A percentile compares a stretch with the other conserved stretches of the same genome.
These are phyloP conservation scores for Ceratobasidium theobromae DNA, from an alignment of 1,284 basidiomycete genomes.

Conservation along the genomic window DNA sequence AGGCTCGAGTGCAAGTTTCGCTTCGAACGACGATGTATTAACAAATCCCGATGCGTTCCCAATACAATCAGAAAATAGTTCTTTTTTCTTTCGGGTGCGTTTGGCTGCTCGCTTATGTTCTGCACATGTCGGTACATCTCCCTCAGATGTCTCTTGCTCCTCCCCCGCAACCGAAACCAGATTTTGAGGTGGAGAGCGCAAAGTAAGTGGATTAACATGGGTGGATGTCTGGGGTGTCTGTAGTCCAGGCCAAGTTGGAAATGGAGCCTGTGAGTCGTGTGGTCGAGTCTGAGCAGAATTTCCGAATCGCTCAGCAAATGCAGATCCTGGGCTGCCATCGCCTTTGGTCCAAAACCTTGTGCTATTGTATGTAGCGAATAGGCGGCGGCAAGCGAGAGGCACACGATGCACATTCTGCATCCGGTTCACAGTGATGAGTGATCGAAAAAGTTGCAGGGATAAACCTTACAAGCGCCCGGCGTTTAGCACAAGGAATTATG, in stretches of 20 bases:
- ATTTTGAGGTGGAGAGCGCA: neutral
- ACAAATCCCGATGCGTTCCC: slow-evolving; percentile 18
- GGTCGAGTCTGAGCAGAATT: neutral
- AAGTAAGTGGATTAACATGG: neutral
- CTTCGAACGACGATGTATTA: slow-evolving; percentile 15
- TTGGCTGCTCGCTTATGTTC: neutral
- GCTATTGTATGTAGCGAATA: slow-evolving; percentile 8
- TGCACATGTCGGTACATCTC: too few species aligned
- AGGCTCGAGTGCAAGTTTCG: slow-evolving; percentile 18
- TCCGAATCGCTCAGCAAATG: slow-evolving; percentile 19
- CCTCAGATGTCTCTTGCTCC: too few species aligned
- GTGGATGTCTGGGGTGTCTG: neutral
- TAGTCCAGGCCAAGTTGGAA: slow-evolving; percentile 15
- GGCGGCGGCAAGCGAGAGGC: slow-evolving; percentile 10
- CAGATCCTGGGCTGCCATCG: neutral
- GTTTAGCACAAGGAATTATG: neutral
- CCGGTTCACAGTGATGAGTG: neutral
- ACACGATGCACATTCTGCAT: slow-evolving; percentile 29
- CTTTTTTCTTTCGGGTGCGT: neutral
- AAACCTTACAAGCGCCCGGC: slow-evolving; percentile 3
- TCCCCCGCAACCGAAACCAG: too few species aligned
- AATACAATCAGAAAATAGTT: slow-evolving; percentile 16
- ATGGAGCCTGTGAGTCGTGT: slow-evolving; percentile 8
- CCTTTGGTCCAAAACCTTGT: neutral
- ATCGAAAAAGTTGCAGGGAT: slow-evolving; percentile 8